These are phyloP conservation scores for Fusarium sulawesiense DNA, from an alignment of 2,329 filamentous ascomycete species.

Conservation along the genomic window DNA sequence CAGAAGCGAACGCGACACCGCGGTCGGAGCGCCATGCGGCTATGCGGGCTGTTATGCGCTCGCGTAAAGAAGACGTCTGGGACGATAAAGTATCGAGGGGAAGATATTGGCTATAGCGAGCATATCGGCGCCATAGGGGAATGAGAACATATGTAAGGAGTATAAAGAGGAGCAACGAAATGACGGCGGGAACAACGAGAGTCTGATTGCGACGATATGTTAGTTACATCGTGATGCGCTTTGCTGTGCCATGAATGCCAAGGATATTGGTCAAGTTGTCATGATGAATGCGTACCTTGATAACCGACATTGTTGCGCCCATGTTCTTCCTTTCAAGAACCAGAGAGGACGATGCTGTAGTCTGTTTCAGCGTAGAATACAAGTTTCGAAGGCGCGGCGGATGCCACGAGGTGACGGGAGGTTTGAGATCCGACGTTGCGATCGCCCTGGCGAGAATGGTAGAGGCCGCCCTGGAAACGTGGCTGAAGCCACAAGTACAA, in stretches of 20 bases:
- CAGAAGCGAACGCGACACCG: conserved; percentile 55
- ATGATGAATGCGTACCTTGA: conserved; percentile 49
- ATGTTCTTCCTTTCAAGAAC: conserved; percentile 38
- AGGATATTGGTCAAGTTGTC: conserved; percentile 9
- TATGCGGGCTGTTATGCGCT: conserved; percentile 56
- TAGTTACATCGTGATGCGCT: not conserved
- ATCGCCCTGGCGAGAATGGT: conserved; percentile 8
- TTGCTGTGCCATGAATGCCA: not conserved
- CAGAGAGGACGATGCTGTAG: not conserved
- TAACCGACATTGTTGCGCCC: conserved; percentile 50
- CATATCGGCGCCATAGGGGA: conserved; percentile 76
- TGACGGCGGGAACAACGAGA: conserved; percentile 74
- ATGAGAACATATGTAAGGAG: conserved; percentile 72
- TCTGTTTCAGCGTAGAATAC: not conserved
- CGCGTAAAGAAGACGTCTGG: conserved; percentile 65
- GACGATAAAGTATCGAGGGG: conserved; percentile 73
- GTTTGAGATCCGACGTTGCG: conserved; percentile 20
- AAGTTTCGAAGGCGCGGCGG: not conserved
- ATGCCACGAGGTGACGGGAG: conserved; percentile 27
- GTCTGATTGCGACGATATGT: conserved; percentile 61
- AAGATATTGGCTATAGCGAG: conserved; percentile 79
- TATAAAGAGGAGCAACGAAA: conserved; percentile 77
- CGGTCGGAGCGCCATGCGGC: conserved; percentile 59
- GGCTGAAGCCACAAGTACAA: conserved; percentile 26
- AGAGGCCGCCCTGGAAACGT: conserved; percentile 26